Base-by-base conservation (phyloP, 1,139 yeast genomes). In the Zhuliangozyma blackwelliae region DNA sequence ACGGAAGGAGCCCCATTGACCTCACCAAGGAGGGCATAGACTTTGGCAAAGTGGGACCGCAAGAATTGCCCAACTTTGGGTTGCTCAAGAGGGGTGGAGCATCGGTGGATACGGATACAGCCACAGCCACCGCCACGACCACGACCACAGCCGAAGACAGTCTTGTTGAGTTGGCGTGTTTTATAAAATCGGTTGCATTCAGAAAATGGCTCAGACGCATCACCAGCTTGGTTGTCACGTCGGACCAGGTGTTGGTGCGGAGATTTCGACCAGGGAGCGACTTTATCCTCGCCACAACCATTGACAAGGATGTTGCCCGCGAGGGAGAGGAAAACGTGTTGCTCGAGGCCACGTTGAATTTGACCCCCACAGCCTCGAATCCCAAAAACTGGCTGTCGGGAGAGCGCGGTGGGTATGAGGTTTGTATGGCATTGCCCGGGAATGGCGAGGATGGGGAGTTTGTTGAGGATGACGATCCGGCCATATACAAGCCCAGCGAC, bases 181-280 rank as follows among this genome's bases (percentile, higher is more conserved):
- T 88, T 44, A 63, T 87, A 47, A 72, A 75, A 49, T 78, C 89
- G 12, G 50, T 63, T 1, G 68, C 79, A 5, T 90, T 86, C 59
- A 72, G 74, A 34, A 82, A 82, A 55, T 90, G 95, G 85, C 56
- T 94, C 29, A 63, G 68, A 19, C 45, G 65, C 3, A 59, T 90
- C 5, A 84, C 97, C 0, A 73, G 79, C n/a, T 55, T 89, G 39
- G 63, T 72, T 3, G 79, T 85, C 7, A 65, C 79, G 8, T 73
- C 82, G 30, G 87, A 85, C 41, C 86, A 84, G 48, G 64, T 85
- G 2, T 55, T 89, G 29, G 74, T 84, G 2, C 76, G 99, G 54
- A 69, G 97, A 46, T 94, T 94, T 63, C 76, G 98, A 49, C 98
- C 97, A 0, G 98, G 97, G 1, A 80, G 79, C 28, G 99, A 94